Evolutionary conservation across 176 grass and related monocot species (phyloP), one percentile per base, ranked within the genome.

Genomic region (Avena insularis): DNA sequence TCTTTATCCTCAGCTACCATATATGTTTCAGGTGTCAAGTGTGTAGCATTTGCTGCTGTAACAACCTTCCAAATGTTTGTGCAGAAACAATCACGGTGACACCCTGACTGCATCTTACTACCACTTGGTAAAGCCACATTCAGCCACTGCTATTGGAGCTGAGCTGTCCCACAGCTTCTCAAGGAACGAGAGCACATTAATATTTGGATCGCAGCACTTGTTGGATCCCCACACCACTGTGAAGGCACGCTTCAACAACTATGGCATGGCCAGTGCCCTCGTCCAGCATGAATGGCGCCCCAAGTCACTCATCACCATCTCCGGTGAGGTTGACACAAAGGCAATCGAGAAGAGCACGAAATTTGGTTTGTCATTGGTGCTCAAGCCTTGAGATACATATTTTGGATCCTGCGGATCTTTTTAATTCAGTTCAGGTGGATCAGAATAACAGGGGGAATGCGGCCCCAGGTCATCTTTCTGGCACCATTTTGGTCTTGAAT

Each of bases 231-330:
- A 70, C 47, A 97, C 95, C 8, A 77, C 77, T 4, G 92, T 94
- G 17, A 97, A 97, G 85, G 90, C 90, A 76, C 88, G 95, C 75
- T 86, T 97, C 87, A 97, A 97, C 84, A 94, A 92, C 83, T 94
- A 92, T 80, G 95, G 95, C 84, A 94, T 90, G 86, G 95, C 92
- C 60, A 94, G 84, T 80, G 90, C 88, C 3, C 92, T 94, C 2
- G 77, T 94, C 45, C 95, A 94, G 90, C 92, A 97, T 78, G 90
- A 88, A 79, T 97, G 88, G 90, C 71, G 86, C 6, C 86, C 92
- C 46, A 91, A 92, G 16, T 94, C 92, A 0, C 67, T 97, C 5
- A 0, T 94, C 80, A 89, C 95, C 45, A 21, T 97, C 56, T 91
- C 92, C 20, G 92, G 86, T 58, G 95, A 97, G 86, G 89, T 90